These are phyloP conservation scores for Musa schizocarpa DNA, from an alignment of 176 grass and related monocot genomes.

Conservation along the genomic window DNA sequence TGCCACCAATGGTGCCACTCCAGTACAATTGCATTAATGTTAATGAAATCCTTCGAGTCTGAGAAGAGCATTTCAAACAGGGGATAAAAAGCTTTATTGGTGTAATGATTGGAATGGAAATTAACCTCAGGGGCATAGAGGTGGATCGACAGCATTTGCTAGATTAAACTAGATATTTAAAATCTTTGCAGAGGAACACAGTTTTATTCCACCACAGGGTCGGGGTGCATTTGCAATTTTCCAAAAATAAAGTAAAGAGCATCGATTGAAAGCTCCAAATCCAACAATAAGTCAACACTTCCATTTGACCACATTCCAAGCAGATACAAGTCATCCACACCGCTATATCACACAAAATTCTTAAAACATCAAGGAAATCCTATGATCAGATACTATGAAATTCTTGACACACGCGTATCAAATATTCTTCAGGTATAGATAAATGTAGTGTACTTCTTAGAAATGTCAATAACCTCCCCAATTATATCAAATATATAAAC, in stretches of 20 bases:
- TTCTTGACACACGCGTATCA: not conserved
- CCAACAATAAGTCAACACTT: not conserved
- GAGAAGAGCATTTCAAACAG: too few species aligned
- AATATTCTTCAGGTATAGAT: too few species aligned
- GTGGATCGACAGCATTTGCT: not conserved
- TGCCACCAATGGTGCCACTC: too few species aligned
- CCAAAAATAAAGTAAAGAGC: not conserved
- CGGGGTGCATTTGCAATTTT: not conserved
- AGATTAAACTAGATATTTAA: not conserved
- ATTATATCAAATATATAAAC: not conserved
- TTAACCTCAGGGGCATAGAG: not conserved
- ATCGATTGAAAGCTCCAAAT: not conserved
- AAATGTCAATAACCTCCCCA: not conserved
- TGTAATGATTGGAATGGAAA: not conserved
- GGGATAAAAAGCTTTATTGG: not conserved
- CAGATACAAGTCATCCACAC: not conserved
- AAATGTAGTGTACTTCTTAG: not conserved
- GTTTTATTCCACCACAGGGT: not conserved
- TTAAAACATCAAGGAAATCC: not conserved
- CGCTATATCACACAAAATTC: not conserved
- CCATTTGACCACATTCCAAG: not conserved
- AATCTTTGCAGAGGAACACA: not conserved
- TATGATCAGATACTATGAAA: not conserved
- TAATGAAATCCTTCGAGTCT: too few species aligned
- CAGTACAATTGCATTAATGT: too few species aligned